Conservation (phyloP, 192 early-diverging fungal genomes). For the Phycomyces blakesleeanus region DNA sequence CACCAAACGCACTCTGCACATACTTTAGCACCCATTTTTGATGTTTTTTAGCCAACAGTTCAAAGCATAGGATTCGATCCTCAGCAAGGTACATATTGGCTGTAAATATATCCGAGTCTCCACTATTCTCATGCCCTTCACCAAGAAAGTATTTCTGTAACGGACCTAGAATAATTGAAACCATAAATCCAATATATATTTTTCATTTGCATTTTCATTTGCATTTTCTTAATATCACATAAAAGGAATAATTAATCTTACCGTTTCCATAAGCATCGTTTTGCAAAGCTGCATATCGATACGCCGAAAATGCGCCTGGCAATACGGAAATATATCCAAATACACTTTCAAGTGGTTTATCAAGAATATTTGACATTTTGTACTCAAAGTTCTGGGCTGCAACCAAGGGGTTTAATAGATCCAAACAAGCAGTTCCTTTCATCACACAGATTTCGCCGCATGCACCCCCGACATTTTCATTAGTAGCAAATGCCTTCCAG, state of each 20-base stretch:
- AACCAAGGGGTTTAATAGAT: slow-evolving; percentile 82
- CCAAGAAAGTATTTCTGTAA: slow-evolving; percentile 90
- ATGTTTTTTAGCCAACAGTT: slow-evolving; percentile 81
- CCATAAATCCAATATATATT: too few relatives aligned
- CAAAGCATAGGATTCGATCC: slow-evolving; percentile 95
- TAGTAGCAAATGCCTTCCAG: slow-evolving; percentile 88
- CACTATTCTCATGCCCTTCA: slow-evolving; percentile 67
- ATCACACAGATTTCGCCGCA: slow-evolving; percentile 93
- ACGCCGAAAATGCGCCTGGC: slow-evolving; percentile 95
- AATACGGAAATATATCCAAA: slow-evolving; percentile 96
- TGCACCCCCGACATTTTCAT: slow-evolving; percentile 82
- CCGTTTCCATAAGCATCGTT: slow-evolving; percentile 56
- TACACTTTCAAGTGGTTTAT: slow-evolving; percentile 93
- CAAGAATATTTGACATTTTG: slow-evolving; percentile 96
- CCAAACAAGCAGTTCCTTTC: slow-evolving; percentile 62
- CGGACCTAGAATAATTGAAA: slow-evolving; percentile 31
- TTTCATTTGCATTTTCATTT: too few relatives aligned
- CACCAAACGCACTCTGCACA: slow-evolving; percentile 82
- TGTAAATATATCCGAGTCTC: slow-evolving; percentile 64
- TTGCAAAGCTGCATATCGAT: slow-evolving; percentile 82
- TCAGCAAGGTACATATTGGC: slow-evolving; percentile 94
- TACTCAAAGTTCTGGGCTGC: slow-evolving; percentile 98
- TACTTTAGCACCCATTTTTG: slow-evolving; percentile 81
- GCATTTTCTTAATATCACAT: too few relatives aligned
- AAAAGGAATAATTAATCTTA: neutral